Evolutionary conservation across 2,329 filamentous ascomycete species (phyloP).

Genomic region (Botrytis porri): DNA sequence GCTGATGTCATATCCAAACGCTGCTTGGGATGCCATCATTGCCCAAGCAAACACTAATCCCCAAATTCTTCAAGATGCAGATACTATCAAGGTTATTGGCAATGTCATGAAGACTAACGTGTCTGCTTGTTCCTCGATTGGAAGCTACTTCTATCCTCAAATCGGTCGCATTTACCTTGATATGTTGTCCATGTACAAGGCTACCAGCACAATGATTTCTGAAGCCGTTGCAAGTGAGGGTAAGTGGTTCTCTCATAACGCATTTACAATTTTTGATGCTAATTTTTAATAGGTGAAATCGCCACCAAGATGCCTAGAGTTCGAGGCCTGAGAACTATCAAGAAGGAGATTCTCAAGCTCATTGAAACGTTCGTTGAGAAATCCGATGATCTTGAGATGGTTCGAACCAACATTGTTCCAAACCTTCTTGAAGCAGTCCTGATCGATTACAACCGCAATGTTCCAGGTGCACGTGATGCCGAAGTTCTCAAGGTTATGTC

Average conservation of each 20-base stretch:
- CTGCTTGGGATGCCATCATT: slow-evolving; percentile 95
- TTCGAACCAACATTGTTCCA: slow-evolving; percentile 93
- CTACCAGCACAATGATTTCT: slow-evolving; percentile 93
- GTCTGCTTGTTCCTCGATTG: slow-evolving; percentile 94
- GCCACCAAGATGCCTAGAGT: slow-evolving; percentile 98
- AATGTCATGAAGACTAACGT: slow-evolving; percentile 99
- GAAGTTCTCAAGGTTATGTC: slow-evolving; percentile 98
- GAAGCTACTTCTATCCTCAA: slow-evolving; percentile 96
- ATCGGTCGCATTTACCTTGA: slow-evolving; percentile 97
- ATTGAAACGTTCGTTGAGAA: slow-evolving; percentile 98
- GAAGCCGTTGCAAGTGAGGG: slow-evolving; percentile 85
- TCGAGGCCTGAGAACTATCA: slow-evolving; percentile 91
- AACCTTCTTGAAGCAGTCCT: slow-evolving; percentile 90
- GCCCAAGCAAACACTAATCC: slow-evolving; percentile 81
- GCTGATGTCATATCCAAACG: slow-evolving; percentile 89
- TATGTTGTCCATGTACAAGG: slow-evolving; percentile 98
- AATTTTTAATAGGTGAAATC: slow-evolving; percentile 64
- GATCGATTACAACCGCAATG: slow-evolving; percentile 95
- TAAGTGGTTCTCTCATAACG: slow-evolving; percentile 40
- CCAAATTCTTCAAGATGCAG: slow-evolving; percentile 80
- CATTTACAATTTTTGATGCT: slow-evolving; percentile 29
- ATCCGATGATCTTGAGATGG: slow-evolving; percentile 90
- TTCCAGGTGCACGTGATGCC: slow-evolving; percentile 90
- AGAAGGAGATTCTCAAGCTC: slow-evolving; percentile 98
- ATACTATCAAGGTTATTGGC: slow-evolving; percentile 97